Base-by-base conservation (phyloP, 2,329 filamentous ascomycete genomes). In the Phaeosphaeriaceae sp. region DNA sequence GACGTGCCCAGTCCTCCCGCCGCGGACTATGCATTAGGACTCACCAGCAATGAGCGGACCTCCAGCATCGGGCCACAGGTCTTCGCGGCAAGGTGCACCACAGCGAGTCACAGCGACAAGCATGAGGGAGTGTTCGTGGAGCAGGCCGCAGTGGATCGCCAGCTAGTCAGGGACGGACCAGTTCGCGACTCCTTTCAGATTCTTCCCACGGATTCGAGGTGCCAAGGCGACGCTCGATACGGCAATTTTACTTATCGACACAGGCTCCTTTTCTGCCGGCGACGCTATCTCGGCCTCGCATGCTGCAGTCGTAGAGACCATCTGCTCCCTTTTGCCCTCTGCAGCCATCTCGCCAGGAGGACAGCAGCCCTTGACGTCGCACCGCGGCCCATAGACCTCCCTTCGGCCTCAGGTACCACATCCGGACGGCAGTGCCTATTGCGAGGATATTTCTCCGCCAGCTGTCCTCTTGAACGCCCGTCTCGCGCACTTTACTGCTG, bases 401-500 rank as follows among this genome's bases (percentile, higher is more conserved):
- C 62, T 64, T 58, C 50, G 59, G 58, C 56, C 51, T 52, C 60
- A 57, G 57, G 67, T 68, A 65, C 57, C 56, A 68, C 67, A 55
- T 57, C 64, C 7, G 41, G 17, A 19, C 65, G 58, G 64, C 67
- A 53, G 53, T 57, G 58, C 57, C 57, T 60, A 53, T 52, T 44
- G 61, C 61, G 48, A 61, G 56, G 60, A 58, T 62, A 63, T 22
- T 53, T 59, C 57, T 59, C 58, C 54, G 68, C 69, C 69, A 72
- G 67, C 62, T 73, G 70, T 63, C 68, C 68, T 69, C 58, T 64
- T 61, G 31, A 58, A 56, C 51, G 42, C 52, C 53, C 50, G 55
- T 44, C 31, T 17, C 15, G 33, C 42, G 51, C 50, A 54, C 63
- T 57, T 67, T 68, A 63, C 62, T 58, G 63, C 57, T 63, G 64